A percentile compares a stretch with the other conserved stretches of the same genome.
Evolutionary conservation across 1,284 basidiomycete genomes (phyloP).

Genomic region (Salmacisia buchloeana): DNA sequence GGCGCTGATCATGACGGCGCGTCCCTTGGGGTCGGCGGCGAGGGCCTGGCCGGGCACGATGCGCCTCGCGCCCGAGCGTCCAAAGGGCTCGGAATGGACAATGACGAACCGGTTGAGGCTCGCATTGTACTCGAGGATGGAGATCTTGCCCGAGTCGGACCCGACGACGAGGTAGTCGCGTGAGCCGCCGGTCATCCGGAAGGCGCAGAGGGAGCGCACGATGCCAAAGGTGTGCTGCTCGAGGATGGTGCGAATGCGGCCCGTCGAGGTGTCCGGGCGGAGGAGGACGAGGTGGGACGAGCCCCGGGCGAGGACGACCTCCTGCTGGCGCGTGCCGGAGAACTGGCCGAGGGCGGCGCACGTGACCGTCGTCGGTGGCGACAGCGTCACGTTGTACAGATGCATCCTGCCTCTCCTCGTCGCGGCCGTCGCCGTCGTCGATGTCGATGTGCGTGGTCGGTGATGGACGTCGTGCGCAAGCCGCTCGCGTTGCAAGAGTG

Average conservation of each 20-base stretch:
- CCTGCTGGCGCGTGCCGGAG: constrained; percentile 43
- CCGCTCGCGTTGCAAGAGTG: no score
- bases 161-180: constrained; percentile 47
- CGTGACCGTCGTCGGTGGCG: constrained; percentile 37
- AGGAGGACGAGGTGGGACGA: constrained; percentile 39
- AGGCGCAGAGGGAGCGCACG: constrained; percentile 41
- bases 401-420: constrained; percentile 30
- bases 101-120: constrained; percentile 34
- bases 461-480: no score
- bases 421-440: no score
- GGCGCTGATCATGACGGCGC: constrained; percentile 47
- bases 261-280: constrained; percentile 38
- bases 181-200: constrained; percentile 40
- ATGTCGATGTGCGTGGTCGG: no score
- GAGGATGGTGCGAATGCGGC: constrained; percentile 30
- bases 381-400: constrained; percentile 46
- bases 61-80: constrained; percentile 43
- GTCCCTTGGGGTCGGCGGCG: constrained; percentile 47
- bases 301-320: constrained; percentile 41
- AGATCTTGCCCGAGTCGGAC: constrained; percentile 47
- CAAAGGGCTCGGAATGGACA: constrained; percentile 47
- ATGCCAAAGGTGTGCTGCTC: constrained; percentile 43
- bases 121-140: constrained; percentile 43
- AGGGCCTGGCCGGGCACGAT: constrained; percentile 48
- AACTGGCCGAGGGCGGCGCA: constrained; percentile 46